Base-by-base conservation (phyloP, 805 yeast species). In the Hanseniaspora valbyensis region DNA sequence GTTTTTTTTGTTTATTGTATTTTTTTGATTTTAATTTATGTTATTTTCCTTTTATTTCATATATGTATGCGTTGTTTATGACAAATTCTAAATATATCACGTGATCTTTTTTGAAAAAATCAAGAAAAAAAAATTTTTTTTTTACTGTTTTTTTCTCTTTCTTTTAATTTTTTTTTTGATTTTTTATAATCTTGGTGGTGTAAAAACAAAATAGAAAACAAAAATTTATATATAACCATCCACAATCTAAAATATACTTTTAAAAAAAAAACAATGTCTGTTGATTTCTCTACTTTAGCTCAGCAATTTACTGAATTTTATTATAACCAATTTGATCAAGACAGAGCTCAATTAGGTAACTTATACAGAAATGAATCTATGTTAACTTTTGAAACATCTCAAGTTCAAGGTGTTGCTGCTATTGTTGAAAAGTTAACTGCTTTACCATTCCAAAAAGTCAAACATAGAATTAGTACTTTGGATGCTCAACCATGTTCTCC, bases 401-500 rank as follows among this genome's bases (percentile, higher is more conserved):
- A 90, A 74, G 74, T 84, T 57, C 98, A 90, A 73, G 98, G 99
- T 58, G 85, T 95, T 53, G 81, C 82, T 71, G 82, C 74, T 61
- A 92, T 92, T 62, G 88, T 92, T 56, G 97, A 92, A 72, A 90
- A 92, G 67, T 77, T 92, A 58, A 80, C 78, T 53, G 77, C 88
- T 34, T 76, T 92, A 61, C 96, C 96, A 48, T 92, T 92, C 75
- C 82, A 77, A 66, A 88, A 88, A 70, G 96, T 92, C 52, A 82
- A 78, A 45, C 99, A 92, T 73, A 77, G 94, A 71, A 83, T 92
- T 64, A 81, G 95, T 50, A 90, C 97, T 40, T 76, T 92, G 63
- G 97, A 92, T 63, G 97, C 97, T 42, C 98, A 92, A 71, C 98
- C 98, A 44, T 95, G 94, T 34, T 83, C 95, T 52, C 86, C 95